These are phyloP conservation scores for Talaromyces sp. DNA, from an alignment of 2,329 filamentous ascomycete species.

Conservation along the genomic window DNA sequence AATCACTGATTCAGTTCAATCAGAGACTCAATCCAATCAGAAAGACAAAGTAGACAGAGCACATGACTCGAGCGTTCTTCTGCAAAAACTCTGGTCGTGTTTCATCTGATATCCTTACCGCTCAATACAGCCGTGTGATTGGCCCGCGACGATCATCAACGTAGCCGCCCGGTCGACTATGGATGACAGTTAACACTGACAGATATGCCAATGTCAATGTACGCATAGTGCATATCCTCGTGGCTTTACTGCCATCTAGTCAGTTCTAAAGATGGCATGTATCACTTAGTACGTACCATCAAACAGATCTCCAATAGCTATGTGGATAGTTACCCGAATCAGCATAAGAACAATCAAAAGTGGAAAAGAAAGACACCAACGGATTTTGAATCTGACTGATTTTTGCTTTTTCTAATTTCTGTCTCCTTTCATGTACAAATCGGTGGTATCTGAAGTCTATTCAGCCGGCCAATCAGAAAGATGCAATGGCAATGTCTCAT, in stretches of 20 bases:
- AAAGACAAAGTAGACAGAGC: neutral
- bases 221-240: constrained; percentile 13
- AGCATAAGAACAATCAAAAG: neutral
- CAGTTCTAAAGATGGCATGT: constrained; percentile 10
- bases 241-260: constrained; percentile 20
- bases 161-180: neutral
- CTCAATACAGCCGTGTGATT: constrained; percentile 4
- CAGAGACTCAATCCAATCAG: neutral
- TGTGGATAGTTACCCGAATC: neutral
- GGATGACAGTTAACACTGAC: neutral
- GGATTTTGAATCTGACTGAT: neutral
- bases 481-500: constrained; percentile 4
- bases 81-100: neutral
- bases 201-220: constrained; percentile 14
- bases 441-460: neutral
- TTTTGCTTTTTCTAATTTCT: neutral
- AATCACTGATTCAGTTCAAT: neutral
- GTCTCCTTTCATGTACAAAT: neutral
- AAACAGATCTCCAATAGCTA: neutral
- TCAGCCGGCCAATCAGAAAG: neutral
- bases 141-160: neutral
- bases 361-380: neutral
- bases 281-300: neutral
- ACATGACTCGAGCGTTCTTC: neutral
- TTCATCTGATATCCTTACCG: constrained; percentile 6